These are phyloP conservation scores for Euphorbia tirucalli DNA, from an alignment of 345 rosid species.

Conservation along the genomic window DNA sequence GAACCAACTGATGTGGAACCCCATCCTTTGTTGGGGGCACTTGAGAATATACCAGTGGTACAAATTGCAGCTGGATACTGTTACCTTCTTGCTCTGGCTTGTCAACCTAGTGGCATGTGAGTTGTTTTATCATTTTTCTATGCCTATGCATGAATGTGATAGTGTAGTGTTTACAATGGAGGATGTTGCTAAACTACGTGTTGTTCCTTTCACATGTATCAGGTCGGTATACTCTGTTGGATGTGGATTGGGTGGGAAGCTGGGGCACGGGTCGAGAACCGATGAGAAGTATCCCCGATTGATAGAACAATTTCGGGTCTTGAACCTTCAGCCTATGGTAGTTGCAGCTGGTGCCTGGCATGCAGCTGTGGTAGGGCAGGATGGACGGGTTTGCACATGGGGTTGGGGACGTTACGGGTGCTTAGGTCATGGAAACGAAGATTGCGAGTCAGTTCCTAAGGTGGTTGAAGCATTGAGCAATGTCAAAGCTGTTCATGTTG, in stretches of 20 bases:
- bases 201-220: slow-evolving; percentile 8
- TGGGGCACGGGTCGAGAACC: slow-evolving; percentile 76
- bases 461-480: slow-evolving; percentile 67
- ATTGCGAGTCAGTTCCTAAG: slow-evolving; percentile 68
- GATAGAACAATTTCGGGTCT: slow-evolving; percentile 66
- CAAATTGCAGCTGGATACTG: slow-evolving; percentile 95
- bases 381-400: slow-evolving; percentile 96
- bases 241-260: slow-evolving; percentile 97
- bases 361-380: slow-evolving; percentile 90
- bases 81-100: slow-evolving; percentile 91
- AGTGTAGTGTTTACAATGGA: neutral
- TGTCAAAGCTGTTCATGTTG: slow-evolving; percentile 81
- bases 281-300: slow-evolving; percentile 85
- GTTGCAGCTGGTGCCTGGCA: slow-evolving; percentile 99
- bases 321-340: slow-evolving; percentile 81
- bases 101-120: slow-evolving; percentile 92
- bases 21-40: slow-evolving; percentile 79
- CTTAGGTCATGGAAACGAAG: slow-evolving; percentile 92
- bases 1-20: slow-evolving; percentile 70
- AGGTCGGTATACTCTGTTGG: slow-evolving; percentile 99
- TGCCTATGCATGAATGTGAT: neutral
- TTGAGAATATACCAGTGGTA: slow-evolving; percentile 80
- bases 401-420: slow-evolving; percentile 98
- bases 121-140: slow-evolving; percentile 31
- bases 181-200: slow-evolving; percentile 10